Percentiles rank a stretch among this genome's conserved stretches.
These are phyloP conservation scores for Monilinia fructigena DNA, from an alignment of 2,329 filamentous ascomycete species.

Conservation along the genomic window DNA sequence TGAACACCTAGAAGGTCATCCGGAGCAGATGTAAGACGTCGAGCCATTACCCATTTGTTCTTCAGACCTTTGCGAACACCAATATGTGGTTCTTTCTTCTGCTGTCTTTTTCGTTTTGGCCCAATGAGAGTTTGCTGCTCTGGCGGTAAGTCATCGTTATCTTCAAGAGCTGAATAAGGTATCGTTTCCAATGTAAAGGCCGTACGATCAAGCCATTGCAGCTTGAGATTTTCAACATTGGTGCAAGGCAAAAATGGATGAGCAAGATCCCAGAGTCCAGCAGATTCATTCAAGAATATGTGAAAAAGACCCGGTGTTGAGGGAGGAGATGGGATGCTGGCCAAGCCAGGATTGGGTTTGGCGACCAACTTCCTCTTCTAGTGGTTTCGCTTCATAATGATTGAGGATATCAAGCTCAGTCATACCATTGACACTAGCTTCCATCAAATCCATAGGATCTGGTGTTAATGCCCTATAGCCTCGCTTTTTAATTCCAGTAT, in stretches of 20 bases:
- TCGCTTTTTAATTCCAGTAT: constrained; percentile 8
- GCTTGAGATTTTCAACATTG: constrained; percentile 13
- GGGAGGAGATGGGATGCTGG: constrained; percentile 29
- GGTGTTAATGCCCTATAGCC: constrained; percentile 13
- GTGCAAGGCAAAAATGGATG: constrained; percentile 17
- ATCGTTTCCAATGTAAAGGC: constrained; percentile 46
- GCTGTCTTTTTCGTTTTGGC: constrained; percentile 5
- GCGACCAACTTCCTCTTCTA: constrained; percentile 21
- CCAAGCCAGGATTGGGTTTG: constrained; percentile 34
- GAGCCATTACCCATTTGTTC: constrained; percentile 21
- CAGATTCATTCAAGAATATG: constrained; percentile 21
- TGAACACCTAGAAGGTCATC: constrained; percentile 23
- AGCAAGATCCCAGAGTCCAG: constrained; percentile 17
- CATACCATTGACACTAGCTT: constrained; percentile 17
- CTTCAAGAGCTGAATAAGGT: constrained; percentile 44
- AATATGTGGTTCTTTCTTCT: constrained; percentile 14
- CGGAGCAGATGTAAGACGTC: constrained; percentile 19
- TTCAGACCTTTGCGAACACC: constrained; percentile 22
- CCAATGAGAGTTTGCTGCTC: constrained; percentile 13
- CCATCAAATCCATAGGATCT: constrained; percentile 17
- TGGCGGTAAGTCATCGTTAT: constrained; percentile 33
- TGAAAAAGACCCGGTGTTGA: constrained; percentile 19
- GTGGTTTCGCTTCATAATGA: constrained; percentile 31
- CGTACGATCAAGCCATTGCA: constrained; percentile 39
- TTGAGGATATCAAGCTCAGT: constrained; percentile 31